Evolutionary conservation across 1,284 basidiomycete species (phyloP), one percentile per base, ranked within the genome.

Genomic region (Xerocomus minutiporus): DNA sequence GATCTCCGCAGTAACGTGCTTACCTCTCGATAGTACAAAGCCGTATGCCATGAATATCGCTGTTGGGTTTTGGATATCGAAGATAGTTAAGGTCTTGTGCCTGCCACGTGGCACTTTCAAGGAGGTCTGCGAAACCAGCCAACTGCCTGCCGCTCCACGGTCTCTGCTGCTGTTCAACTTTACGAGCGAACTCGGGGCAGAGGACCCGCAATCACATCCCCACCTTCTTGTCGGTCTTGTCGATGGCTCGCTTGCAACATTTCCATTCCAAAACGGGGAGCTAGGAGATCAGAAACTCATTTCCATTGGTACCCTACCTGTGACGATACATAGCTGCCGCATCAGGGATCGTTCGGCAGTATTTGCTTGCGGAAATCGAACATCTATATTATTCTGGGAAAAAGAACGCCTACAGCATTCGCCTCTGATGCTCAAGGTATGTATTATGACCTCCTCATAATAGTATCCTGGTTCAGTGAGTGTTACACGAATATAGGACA

Each of bases 141-240:
- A 70, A 4, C 73, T 84, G 45, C 77, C 79, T 29, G 77, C 82
- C 12, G 75, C 89, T 31, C 83, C 88, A 5, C 80, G 86, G 9
- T 91, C 88, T 4, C 62, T 93, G 17, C 68, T 90, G n/a, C 66
- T 92, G 44, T 77, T 82, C 61, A 81, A 82, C 55, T 91, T 93
- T 64, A 78, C 69, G 8, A 59, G 58, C 13, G 71, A 70, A 39
- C 41, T 63, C 11, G 69, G 57, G 46, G 53, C 68, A 15, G 72
- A 73, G 52, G 71, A 67, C 39, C 50, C 64, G 12, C 69, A 77
- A 44, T 66, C 59, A 54, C 70, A 72, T 51, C 75, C 81, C 0
- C 80, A 86, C 57, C 75, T 97, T 5, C 73, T 97, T 20, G 82
- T 84, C 8, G 94, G 93, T 1, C 73, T 95, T 5, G 82, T 81